Conservation (phyloP, 306 rosid species). For the Cicer cuneatum region DNA sequence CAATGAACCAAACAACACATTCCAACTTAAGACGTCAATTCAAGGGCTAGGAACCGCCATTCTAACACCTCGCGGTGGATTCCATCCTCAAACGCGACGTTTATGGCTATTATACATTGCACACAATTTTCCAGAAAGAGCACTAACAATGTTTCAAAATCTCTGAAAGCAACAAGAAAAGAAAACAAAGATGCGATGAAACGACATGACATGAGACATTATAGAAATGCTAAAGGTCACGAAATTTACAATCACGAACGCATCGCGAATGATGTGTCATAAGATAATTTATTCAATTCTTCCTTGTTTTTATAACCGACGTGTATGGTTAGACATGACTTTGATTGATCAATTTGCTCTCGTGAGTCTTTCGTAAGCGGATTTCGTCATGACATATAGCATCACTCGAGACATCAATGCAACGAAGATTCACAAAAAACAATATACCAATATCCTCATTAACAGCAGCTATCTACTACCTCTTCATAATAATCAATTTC, state of each 20-base stretch:
- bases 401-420: constrained; percentile 2
- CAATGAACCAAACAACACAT: constrained; percentile 8
- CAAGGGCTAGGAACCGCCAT: not conserved
- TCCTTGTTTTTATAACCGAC: too few species aligned
- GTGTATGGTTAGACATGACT: too few species aligned
- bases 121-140: not conserved
- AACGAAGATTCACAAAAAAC: constrained; percentile 12
- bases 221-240: too few species aligned
- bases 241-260: too few species aligned
- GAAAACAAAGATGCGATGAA: not conserved
- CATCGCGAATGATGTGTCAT: too few species aligned
- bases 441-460: constrained; percentile 1
- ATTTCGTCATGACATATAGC: too few species aligned
- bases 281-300: too few species aligned
- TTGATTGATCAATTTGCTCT: too few species aligned
- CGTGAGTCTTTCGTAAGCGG: too few species aligned
- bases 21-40: constrained; percentile 4
- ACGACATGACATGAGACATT: not conserved
- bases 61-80: not conserved
- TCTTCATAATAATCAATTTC: constrained; percentile 21
- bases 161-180: not conserved
- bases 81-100: not conserved
- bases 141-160: constrained; percentile 30
- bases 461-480: constrained; percentile 28
- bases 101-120: not conserved